Conservation (phyloP, 345 rosid genomes). For the Salix suchowensis region DNA sequence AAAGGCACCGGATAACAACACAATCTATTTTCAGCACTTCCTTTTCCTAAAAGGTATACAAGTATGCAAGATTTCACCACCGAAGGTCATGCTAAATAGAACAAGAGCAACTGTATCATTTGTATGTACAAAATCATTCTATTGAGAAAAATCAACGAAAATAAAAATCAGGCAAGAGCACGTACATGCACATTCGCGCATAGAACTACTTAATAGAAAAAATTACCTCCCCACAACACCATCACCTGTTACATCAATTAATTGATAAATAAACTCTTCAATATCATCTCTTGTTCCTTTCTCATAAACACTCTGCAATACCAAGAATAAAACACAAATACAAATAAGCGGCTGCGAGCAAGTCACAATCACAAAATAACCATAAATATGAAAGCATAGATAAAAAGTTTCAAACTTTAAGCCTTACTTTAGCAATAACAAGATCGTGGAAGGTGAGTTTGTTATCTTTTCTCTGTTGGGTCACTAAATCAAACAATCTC, state of each 20-base stretch:
- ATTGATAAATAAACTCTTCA: slow-evolving; percentile 71
- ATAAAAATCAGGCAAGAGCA: neutral
- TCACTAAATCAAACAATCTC: slow-evolving; percentile 59
- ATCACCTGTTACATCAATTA: slow-evolving; percentile 60
- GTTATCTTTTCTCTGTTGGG: slow-evolving; percentile 56
- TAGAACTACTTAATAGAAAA: neutral
- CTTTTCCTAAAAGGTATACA: too few species aligned
- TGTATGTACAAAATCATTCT: neutral
- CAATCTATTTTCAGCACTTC: too few species aligned
- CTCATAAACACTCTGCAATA: slow-evolving; percentile 62
- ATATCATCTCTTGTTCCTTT: slow-evolving; percentile 80
- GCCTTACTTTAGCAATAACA: slow-evolving; percentile 72
- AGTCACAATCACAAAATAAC: neutral
- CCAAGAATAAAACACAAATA: neutral
- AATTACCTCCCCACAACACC: slow-evolving; percentile 57
- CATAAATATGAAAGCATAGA: neutral
- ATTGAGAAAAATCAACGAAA: neutral
- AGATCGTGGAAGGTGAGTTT: slow-evolving; percentile 66
- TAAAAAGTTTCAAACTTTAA: neutral
- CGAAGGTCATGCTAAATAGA: neutral
- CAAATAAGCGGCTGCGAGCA: neutral
- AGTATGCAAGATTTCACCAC: neutral
- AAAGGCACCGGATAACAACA: too few species aligned
- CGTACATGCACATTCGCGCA: neutral
- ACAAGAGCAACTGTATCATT: neutral